Conservation (phyloP, 345 rosid genomes). For the Aurinia saxatilis region DNA sequence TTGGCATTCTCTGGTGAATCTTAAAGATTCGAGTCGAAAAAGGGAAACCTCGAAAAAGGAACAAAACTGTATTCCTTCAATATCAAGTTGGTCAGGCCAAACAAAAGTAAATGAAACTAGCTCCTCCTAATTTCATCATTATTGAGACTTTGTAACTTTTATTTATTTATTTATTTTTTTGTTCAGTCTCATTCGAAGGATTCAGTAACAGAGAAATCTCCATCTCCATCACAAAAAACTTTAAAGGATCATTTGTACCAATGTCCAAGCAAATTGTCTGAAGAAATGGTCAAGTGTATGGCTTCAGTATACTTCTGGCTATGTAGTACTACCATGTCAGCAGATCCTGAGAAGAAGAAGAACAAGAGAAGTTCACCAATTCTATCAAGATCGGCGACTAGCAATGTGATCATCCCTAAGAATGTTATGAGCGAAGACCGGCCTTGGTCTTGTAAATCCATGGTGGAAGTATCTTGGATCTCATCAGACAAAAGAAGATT, state of each 20-base stretch:
- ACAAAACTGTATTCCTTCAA: conserved; percentile 30
- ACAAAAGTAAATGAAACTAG: conserved; percentile 35
- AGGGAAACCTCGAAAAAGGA: conserved; percentile 38
- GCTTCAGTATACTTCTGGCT: conserved; percentile 85
- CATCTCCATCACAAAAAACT: conserved; percentile 33
- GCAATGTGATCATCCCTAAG: conserved; percentile 53
- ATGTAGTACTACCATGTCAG: conserved; percentile 39
- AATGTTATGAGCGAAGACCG: conserved; percentile 40
- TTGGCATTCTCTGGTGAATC: conserved; percentile 46
- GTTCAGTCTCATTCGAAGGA: conserved; percentile 34
- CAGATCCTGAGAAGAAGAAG: conserved; percentile 31
- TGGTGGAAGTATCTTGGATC: conserved; percentile 66
- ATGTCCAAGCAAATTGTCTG: conserved; percentile 85
- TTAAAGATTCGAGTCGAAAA: conserved; percentile 37
- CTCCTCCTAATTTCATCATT: neutral
- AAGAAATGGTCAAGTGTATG: conserved; percentile 90
- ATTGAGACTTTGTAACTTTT: neutral
- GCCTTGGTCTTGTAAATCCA: conserved; percentile 64
- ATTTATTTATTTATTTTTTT: neutral
- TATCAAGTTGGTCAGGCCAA: conserved; percentile 34
- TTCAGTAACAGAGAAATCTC: conserved; percentile 31
- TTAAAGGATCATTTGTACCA: conserved; percentile 75
- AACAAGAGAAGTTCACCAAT: conserved; percentile 40
- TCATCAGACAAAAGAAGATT: conserved; percentile 59
- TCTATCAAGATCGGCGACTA: conserved; percentile 51